Evolutionary conservation across 768 basidiomycete species (phyloP).

Genomic region (Calocybe gangraenosa): DNA sequence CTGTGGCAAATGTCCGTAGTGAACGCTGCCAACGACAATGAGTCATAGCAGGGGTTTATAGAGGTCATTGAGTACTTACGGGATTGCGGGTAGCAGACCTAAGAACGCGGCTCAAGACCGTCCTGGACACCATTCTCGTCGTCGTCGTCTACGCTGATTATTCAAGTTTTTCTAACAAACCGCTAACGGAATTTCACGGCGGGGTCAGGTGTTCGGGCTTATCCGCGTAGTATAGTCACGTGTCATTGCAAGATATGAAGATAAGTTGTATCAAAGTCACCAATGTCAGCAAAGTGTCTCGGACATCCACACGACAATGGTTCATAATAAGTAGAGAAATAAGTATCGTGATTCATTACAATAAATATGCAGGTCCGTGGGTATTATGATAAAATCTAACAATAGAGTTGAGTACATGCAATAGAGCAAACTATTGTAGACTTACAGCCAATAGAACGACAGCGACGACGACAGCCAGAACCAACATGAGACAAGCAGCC

Average conservation of each 20-base stretch:
- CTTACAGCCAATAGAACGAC: conserved; percentile 91
- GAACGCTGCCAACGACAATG: conserved; percentile 8
- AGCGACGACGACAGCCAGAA: conserved; percentile 81
- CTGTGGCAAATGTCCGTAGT: conserved; percentile 71
- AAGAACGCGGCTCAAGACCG: conserved; percentile 25
- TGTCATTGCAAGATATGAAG: too few species aligned
- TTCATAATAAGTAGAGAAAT: too few species aligned
- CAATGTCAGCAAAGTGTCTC: too few species aligned
- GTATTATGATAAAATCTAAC: conserved; percentile 15
- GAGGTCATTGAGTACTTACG: conserved; percentile 1
- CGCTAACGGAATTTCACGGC: too few species aligned
- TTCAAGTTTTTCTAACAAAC: too few species aligned
- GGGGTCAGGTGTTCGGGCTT: too few species aligned
- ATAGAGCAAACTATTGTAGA: conserved; percentile 11
- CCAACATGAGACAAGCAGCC: conserved; percentile 85
- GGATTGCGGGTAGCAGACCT: conserved; percentile 20
- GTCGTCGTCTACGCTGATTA: conserved; percentile 12
- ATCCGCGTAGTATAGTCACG: too few species aligned
- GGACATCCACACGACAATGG: too few species aligned
- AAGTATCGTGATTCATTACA: too few species aligned
- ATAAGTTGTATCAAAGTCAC: too few species aligned
- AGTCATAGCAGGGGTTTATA: neutral
- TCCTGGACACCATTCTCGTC: conserved; percentile 26
- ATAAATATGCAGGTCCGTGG: neutral
- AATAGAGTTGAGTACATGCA: neutral